Conservation (phyloP, 306 rosid species). For the Rosa chinensis region DNA sequence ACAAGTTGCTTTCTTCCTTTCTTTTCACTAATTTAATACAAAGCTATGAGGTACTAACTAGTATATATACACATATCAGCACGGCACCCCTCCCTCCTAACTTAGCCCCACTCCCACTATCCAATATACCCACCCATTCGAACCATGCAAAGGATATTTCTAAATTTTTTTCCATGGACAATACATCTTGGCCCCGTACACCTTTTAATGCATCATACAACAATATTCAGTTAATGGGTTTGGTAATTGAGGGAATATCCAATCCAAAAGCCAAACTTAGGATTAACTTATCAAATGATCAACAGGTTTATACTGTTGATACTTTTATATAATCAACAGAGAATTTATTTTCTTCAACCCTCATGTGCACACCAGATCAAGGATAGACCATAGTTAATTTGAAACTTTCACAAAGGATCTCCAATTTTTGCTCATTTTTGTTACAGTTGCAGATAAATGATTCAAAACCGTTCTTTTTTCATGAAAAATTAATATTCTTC, state of each 20-base stretch:
- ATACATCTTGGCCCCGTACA: constrained; percentile 11
- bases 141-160: constrained; percentile 26
- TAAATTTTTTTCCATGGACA: neutral
- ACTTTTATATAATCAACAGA: too few relatives aligned
- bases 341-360: too few relatives aligned
- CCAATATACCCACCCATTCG: constrained; percentile 9
- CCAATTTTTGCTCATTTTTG: neutral
- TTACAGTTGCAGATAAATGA: neutral
- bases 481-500: neutral
- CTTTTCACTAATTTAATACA: constrained; percentile 56
- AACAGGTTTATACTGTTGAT: too few relatives aligned
- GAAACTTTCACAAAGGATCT: neutral
- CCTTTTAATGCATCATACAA: constrained; percentile 2
- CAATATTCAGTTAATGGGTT: neutral
- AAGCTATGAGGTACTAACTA: constrained; percentile 24
- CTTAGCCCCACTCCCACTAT: constrained; percentile 43
- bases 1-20: constrained; percentile 49
- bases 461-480: neutral
- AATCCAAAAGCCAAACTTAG: neutral
- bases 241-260: neutral
- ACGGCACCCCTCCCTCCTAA: constrained; percentile 27
- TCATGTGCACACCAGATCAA: too few relatives aligned
- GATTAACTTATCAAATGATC: neutral
- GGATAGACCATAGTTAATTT: neutral
- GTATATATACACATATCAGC: constrained; percentile 12